These are phyloP conservation scores for Nitzschia sp. DNA, from an alignment of 108 stramenopile species.

Conservation along the genomic window DNA sequence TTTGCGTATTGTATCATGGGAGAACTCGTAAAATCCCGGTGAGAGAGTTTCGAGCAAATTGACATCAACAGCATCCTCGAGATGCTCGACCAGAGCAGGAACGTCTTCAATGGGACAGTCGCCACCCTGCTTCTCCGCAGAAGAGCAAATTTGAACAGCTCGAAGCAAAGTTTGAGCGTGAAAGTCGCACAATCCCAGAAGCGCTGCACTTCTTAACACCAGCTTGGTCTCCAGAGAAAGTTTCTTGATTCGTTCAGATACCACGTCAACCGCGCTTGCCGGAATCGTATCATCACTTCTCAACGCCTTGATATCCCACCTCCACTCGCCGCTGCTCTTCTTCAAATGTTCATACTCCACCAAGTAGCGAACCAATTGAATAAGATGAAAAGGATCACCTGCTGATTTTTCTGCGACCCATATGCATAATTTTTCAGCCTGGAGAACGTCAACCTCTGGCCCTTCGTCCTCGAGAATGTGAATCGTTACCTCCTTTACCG, in stretches of 20 bases:
- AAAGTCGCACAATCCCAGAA: conserved; percentile 8
- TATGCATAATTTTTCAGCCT: not conserved
- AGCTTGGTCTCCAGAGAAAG: not conserved
- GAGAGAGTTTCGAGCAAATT: not conserved
- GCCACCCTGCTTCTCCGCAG: not conserved
- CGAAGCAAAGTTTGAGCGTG: not conserved
- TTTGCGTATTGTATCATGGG: conserved; percentile 15
- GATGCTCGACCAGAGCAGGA: not conserved
- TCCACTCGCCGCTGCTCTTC: not conserved
- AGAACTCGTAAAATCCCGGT: not conserved
- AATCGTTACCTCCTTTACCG: not conserved
- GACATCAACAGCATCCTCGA: not conserved
- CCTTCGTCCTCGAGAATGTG: not conserved
- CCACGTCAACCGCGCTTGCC: conserved; percentile 4
- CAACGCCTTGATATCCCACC: not conserved
- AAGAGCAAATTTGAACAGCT: not conserved
- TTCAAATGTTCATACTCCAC: not conserved
- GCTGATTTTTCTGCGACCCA: not conserved
- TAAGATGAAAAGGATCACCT: conserved; percentile 10
- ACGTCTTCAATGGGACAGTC: not conserved
- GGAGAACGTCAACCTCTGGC: not conserved
- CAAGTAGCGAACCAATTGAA: conserved; percentile 8
- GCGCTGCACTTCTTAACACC: conserved; percentile 14
- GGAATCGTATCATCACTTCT: not conserved
- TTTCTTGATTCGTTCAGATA: conserved; percentile 12